Conservation (phyloP, 2,329 filamentous ascomycete genomes). For the Calonectria pseudoreteaudii region DNA sequence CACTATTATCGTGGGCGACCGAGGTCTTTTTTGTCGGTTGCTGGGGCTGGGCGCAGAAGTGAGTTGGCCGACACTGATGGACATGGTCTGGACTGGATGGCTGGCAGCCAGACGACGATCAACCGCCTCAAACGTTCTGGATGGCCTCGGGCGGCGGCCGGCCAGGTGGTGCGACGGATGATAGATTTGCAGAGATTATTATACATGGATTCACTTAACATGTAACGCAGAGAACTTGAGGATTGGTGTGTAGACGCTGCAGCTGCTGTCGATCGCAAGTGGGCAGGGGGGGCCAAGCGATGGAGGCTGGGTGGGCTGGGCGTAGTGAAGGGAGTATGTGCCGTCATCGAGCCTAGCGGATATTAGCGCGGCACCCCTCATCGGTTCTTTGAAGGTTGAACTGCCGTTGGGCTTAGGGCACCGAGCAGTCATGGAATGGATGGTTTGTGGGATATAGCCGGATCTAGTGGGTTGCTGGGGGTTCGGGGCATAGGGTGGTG, state of each 20-base stretch:
- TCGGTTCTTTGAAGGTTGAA: constrained; percentile 2
- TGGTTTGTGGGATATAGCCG: background rate
- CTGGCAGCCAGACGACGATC: constrained; percentile 15
- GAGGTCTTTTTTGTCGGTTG: background rate
- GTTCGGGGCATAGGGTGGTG: constrained; percentile 7
- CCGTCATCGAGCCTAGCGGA: constrained; percentile 3
- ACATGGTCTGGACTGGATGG: constrained; percentile 11
- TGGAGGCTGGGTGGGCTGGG: background rate
- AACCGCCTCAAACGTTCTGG: constrained; percentile 11
- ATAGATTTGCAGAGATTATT: background rate
- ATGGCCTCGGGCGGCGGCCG: background rate
- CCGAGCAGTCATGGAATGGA: background rate
- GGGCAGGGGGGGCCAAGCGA: background rate
- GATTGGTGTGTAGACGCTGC: background rate
- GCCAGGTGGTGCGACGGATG: background rate
- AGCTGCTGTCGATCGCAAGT: constrained; percentile 21
- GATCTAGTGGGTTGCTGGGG: constrained; percentile 13
- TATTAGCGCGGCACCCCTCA: constrained; percentile 15
- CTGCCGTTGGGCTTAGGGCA: constrained; percentile 1
- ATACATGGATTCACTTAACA: constrained; percentile 8
- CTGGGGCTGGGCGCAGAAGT: constrained; percentile 24
- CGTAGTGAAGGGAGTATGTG: background rate
- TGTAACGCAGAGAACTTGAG: constrained; percentile 1
- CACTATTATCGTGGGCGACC: constrained; percentile 1
- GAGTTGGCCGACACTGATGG: constrained; percentile 17